Evolutionary conservation across 1,284 basidiomycete genomes (phyloP), one percentile per base, ranked within the genome.

Genomic region (Leccinum fallax): DNA sequence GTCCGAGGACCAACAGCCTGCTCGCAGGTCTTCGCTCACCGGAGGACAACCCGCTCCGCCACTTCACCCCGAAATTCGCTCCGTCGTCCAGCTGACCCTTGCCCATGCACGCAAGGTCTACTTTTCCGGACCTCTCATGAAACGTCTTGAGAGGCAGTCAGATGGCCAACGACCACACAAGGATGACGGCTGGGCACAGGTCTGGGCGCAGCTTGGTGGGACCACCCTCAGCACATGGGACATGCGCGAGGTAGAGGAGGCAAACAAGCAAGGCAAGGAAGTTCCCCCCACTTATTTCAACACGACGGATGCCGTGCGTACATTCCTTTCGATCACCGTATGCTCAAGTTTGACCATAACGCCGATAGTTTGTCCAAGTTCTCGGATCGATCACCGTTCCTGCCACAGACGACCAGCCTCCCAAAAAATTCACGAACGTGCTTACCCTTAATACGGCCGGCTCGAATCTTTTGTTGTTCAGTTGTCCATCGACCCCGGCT

Each of bases 381-480:
- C 76, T 92, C 4, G 90, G 89, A 15, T 84, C 87, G 0, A 82
- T 92, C n/a, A 88, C 88, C 0, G 79, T 86, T 21, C 85, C 87
- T 2, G 78, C 82, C 9, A 81, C 81, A 0, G 69, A 78, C 1
- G 79, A 72, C 16, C 67, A 77, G 6, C 85, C 86, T 1, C 68
- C 82, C 0, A 81, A 83, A 72, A 85, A 85, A 69, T 89, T 86
- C 69, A 78, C 83, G 0, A 93, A 94, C 71, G 93, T 97, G 55
- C 85, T 97, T 64, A 94, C 94, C 0, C 83, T 99, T 70, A 99
- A 97, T 75, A 97, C 94, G 10, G 96, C 96, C 1, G 97, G 96
- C 21, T 90, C 90, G 40, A 98, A 98, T 73, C 83, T 96, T 40
- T 80, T 96, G 48, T 78, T 97, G 8, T 97, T 98, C 78, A 93